Evolutionary conservation across 2,329 filamentous ascomycete genomes (phyloP), one percentile per base, ranked within the genome.

Genomic region (Cryphonectria naterciae): DNA sequence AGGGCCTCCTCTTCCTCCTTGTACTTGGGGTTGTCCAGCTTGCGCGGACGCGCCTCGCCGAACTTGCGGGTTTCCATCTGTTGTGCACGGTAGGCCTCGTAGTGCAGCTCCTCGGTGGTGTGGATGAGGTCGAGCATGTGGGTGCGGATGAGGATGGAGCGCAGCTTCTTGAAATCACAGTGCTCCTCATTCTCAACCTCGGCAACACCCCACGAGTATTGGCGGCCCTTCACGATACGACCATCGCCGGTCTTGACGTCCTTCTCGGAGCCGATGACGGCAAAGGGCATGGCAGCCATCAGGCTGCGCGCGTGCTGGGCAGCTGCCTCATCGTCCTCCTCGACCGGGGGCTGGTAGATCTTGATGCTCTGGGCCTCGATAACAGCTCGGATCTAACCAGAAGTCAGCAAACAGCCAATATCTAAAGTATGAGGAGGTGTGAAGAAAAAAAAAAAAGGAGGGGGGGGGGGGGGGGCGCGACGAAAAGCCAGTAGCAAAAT

Each of bases 41-140:
- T 99, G 84, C 95, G 89, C 77, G 96, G 96, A 76, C 95, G 91
- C 72, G 95, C 95, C 86, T 99, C 97, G 84, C 96, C 96, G 78
- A 99, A 98, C 86, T 99, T 99, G 85, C 96, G 91, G 66, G 96
- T 99, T 88, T 99, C 96, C 96, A 99, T 99, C 85, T 99, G 97
- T 84, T 97, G 94, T 69, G 96, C 96, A 78, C 96, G 95, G 88
- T 99, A 99, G 73, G 94, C 95, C 85, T 99, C 96, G 87, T 99
- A 99, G 88, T 99, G 96, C 78, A 94, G 91, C 88, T 99, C 96
- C 85, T 99, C 96, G 77, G 96, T 99, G 75, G 97, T 99, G 88
- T 99, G 96, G 81, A 99, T 99, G 75, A 99, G 92, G 82, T 99
- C 96, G 79, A 99, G 91, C 96, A 99, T 99, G 87, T 99, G 96